Base-by-base conservation (phyloP, 2,329 filamentous ascomycete genomes). In the Colletotrichum zoysiae region DNA sequence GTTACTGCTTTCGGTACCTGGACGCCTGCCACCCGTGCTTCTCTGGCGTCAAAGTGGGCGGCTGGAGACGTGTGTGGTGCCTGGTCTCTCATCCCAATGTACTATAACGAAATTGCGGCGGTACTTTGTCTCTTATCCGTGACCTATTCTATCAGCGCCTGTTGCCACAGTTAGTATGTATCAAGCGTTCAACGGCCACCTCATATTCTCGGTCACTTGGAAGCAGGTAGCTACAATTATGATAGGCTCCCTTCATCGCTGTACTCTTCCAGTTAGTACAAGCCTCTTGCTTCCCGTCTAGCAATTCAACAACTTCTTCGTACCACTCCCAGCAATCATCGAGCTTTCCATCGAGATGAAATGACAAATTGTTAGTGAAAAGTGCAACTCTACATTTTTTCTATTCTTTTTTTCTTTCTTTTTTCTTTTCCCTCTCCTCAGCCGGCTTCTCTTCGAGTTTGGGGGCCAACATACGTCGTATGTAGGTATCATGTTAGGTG, bases 31-130 rank as follows among this genome's bases (percentile, higher is more conserved):
- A 46, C 20, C 63, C 23, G 63, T 61, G 63, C 67, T 40, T 50
- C 26, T 55, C 50, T 61, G 61, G 48, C 50, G 33, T 56, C 33
- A 53, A 23, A 48, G 30, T 46, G 46, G 56, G 57, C 48, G 42
- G 30, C 46, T 62, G 67, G 42, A 64, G 66, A 68, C 59, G 26
- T 42, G 58, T 48, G 55, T 30, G 26, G 46, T n/a, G 46, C n/a
- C 46, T 16, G 33, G 59, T 38, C 44, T 23, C 14, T 23, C 66
- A n/a, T 55, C 18, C n/a, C 23, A 44, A 59, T 30, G 50, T 40
- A 26, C 7, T 30, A 30, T n/a, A 55, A 23, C 8, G 7, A 23
- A 51, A 44, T 51, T 26, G 12, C 20, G 23, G n/a, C 3, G 20
- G n/a, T 62, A 20, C 42, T 11, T 12, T 18, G 18, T 20, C 2